These are phyloP conservation scores for Candida schatavii DNA, from an alignment of 805 yeast species.

Conservation along the genomic window DNA sequence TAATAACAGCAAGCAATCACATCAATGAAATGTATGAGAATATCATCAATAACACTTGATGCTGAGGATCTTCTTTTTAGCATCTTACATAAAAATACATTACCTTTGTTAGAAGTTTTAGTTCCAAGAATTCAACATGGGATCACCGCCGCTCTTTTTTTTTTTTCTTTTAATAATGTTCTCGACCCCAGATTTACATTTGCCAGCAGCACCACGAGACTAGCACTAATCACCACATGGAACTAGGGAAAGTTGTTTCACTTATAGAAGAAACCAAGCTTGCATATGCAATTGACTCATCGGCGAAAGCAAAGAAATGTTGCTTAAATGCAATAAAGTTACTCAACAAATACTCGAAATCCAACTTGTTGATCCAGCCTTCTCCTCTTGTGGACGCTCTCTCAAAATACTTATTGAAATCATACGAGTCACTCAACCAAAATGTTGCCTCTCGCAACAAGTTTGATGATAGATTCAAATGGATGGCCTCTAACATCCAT, in stretches of 20 bases:
- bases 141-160: too few species aligned
- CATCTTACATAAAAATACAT: too few species aligned
- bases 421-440: conserved; percentile 16
- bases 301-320: conserved; percentile 13
- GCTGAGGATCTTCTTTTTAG: too few species aligned
- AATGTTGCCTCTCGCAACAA: neutral
- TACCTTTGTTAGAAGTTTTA: too few species aligned
- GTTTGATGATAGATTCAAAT: conserved; percentile 18
- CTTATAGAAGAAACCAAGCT: neutral
- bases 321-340: conserved; percentile 23
- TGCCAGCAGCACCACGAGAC: too few species aligned
- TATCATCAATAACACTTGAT: too few species aligned
- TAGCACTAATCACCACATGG: too few species aligned
- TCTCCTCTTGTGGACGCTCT: conserved; percentile 9
- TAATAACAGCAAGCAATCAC: too few species aligned
- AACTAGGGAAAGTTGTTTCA: neutral
- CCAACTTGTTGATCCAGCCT: neutral
- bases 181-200: too few species aligned
- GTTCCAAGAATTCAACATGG: too few species aligned
- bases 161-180: too few species aligned
- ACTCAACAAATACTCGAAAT: conserved; percentile 18
- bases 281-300: neutral
- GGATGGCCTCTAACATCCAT: conserved; percentile 25
- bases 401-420: conserved; percentile 18
- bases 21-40: too few species aligned